These are phyloP conservation scores for Penicillium sp. DNA, from an alignment of 2,329 filamentous ascomycete species.

Conservation along the genomic window DNA sequence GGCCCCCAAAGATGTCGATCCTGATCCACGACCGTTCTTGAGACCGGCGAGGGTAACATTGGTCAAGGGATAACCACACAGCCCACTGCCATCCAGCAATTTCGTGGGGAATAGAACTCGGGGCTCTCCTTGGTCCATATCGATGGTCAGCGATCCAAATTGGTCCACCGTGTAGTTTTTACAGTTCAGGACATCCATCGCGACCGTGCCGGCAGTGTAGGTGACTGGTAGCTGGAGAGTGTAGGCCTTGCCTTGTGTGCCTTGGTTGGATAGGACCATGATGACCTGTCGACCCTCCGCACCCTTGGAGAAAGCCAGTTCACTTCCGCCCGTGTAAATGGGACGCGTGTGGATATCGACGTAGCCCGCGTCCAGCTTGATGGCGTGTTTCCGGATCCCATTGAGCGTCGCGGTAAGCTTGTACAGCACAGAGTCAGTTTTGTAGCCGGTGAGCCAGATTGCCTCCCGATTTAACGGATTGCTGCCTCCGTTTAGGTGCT, in stretches of 20 bases:
- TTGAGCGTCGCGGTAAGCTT: constrained; percentile 43
- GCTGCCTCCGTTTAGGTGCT: constrained; percentile 55
- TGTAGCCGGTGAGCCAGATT: constrained; percentile 51
- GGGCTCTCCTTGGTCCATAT: constrained; percentile 35
- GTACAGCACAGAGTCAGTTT: constrained; percentile 44
- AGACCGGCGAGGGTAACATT: constrained; percentile 12
- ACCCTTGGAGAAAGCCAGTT: constrained; percentile 51
- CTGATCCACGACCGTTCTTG: constrained; percentile 1
- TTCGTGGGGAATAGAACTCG: constrained; percentile 31
- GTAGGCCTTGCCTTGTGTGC: constrained; percentile 32
- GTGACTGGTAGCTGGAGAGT: constrained; percentile 32
- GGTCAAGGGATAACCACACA: constrained; percentile 27
- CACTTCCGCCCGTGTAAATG: constrained; percentile 29
- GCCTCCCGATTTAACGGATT: constrained; percentile 55
- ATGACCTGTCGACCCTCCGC: constrained; percentile 43
- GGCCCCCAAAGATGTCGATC: neutral
- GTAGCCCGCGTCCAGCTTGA: constrained; percentile 39
- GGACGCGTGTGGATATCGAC: constrained; percentile 31
- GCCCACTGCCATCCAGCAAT: constrained; percentile 33
- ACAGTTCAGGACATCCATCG: constrained; percentile 34
- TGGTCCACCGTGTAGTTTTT: constrained; percentile 29
- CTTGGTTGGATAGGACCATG: constrained; percentile 48
- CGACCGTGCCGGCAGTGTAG: constrained; percentile 25
- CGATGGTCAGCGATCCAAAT: constrained; percentile 25
- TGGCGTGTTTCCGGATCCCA: constrained; percentile 45